These are phyloP conservation scores for Eutypa lata DNA, from an alignment of 2,329 filamentous ascomycete species.

Conservation along the genomic window DNA sequence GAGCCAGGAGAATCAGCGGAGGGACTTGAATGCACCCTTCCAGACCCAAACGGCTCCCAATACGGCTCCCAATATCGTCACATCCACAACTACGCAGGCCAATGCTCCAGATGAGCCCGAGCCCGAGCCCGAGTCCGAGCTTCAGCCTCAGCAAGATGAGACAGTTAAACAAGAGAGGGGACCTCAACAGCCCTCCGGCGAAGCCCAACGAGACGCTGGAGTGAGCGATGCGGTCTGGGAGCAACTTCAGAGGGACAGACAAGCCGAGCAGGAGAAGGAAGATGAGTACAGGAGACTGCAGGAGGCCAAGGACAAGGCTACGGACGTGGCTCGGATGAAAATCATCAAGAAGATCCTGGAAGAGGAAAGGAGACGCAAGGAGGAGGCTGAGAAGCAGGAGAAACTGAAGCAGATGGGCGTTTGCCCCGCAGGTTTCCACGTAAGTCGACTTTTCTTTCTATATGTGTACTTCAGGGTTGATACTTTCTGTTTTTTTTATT, in stretches of 20 bases:
- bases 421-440: constrained; percentile 53
- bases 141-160: neutral
- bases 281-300: constrained; percentile 33
- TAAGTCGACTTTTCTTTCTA: neutral
- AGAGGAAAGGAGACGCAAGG: constrained; percentile 36
- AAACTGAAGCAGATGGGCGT: constrained; percentile 51
- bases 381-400: constrained; percentile 37
- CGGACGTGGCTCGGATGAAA: constrained; percentile 17
- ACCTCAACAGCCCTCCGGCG: neutral
- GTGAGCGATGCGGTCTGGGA: constrained; percentile 61
- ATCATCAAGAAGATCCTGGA: constrained; percentile 35
- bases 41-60: neutral
- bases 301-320: constrained; percentile 23
- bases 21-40: neutral
- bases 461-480: neutral
- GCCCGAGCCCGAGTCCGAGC: neutral
- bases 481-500: neutral
- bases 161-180: neutral
- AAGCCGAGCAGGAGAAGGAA: constrained; percentile 35
- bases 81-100: neutral
- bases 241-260: constrained; percentile 52
- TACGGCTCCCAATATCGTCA: neutral
- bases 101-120: neutral
- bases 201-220: constrained; percentile 45
- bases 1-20: neutral